Evolutionary conservation across 2,329 filamentous ascomycete genomes (phyloP).

Genomic region (Penicillium sp.): DNA sequence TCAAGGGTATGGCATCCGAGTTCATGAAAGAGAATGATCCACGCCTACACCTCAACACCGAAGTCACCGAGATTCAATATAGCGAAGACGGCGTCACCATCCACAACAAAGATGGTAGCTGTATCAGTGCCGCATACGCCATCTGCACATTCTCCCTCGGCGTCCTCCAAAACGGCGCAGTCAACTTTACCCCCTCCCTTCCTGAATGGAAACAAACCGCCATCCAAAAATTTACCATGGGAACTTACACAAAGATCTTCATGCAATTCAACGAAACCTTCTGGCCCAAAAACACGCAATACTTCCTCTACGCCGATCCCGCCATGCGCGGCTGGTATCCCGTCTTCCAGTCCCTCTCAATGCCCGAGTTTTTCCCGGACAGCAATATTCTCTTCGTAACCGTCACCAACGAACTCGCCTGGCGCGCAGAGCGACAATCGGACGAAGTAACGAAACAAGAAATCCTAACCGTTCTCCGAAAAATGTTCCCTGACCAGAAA

Average conservation of each 20-base stretch:
- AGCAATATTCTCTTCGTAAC: conserved; percentile 70
- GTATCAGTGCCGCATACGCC: conserved; percentile 64
- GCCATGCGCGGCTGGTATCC: conserved; percentile 58
- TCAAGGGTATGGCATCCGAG: conserved; percentile 57
- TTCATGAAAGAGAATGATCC: conserved; percentile 60
- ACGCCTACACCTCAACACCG: conserved; percentile 60
- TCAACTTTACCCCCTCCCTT: conserved; percentile 61
- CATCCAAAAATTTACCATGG: conserved; percentile 69
- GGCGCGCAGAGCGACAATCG: conserved; percentile 62
- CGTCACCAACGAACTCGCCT: conserved; percentile 60
- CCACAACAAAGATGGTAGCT: conserved; percentile 57
- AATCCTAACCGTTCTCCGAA: conserved; percentile 59
- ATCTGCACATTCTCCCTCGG: conserved; percentile 70
- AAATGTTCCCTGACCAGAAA: conserved; percentile 62
- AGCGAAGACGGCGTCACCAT: conserved; percentile 58
- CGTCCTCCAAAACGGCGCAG: conserved; percentile 64
- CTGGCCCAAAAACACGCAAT: conserved; percentile 61
- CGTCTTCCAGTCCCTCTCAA: conserved; percentile 66
- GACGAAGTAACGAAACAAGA: conserved; percentile 62
- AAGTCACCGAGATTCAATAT: conserved; percentile 60
- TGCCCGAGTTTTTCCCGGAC: conserved; percentile 60
- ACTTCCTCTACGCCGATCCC: conserved; percentile 58
- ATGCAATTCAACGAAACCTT: conserved; percentile 69
- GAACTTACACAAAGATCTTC: conserved; percentile 74
- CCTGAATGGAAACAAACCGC: conserved; percentile 67